Conservation (phyloP, 2,329 filamentous ascomycete species). For the Cryphonectria naterciae region DNA sequence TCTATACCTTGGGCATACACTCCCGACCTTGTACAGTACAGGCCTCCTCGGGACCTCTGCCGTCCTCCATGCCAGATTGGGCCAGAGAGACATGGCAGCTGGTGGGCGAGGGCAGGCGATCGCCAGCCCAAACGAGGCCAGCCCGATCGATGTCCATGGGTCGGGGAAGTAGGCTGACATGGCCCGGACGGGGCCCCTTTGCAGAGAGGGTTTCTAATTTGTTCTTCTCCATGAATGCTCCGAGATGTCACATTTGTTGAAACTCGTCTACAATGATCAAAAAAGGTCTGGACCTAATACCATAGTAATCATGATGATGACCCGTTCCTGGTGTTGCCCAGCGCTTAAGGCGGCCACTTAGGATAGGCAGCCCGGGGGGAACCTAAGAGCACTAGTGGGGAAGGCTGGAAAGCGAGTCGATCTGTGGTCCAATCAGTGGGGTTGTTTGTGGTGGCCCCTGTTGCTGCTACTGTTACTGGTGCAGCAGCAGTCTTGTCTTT, state of each 20-base stretch:
- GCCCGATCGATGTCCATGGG: neutral
- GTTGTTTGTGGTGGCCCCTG: neutral
- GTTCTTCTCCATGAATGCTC: neutral
- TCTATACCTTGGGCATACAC: neutral
- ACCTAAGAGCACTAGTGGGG: neutral
- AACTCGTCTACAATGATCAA: neutral
- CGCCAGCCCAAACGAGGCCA: neutral
- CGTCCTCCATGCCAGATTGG: neutral
- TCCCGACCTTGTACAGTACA: neutral
- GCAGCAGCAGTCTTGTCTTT: neutral
- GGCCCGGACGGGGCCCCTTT: neutral
- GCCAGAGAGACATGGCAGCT: neutral
- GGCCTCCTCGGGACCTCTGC: neutral
- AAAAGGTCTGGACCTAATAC: neutral
- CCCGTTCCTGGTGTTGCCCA: neutral
- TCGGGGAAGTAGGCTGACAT: neutral
- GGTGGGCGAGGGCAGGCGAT: neutral
- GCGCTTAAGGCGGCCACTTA: constrained; percentile 12
- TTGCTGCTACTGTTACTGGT: neutral
- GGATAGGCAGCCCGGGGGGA: neutral
- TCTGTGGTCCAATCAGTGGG: constrained; percentile 1
- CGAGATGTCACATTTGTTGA: neutral
- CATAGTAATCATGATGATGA: neutral
- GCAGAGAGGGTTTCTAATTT: neutral
- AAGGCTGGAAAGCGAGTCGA: neutral